These are phyloP conservation scores for Gymnopilus junonius DNA, from an alignment of 768 basidiomycete genomes.

Conservation along the genomic window DNA sequence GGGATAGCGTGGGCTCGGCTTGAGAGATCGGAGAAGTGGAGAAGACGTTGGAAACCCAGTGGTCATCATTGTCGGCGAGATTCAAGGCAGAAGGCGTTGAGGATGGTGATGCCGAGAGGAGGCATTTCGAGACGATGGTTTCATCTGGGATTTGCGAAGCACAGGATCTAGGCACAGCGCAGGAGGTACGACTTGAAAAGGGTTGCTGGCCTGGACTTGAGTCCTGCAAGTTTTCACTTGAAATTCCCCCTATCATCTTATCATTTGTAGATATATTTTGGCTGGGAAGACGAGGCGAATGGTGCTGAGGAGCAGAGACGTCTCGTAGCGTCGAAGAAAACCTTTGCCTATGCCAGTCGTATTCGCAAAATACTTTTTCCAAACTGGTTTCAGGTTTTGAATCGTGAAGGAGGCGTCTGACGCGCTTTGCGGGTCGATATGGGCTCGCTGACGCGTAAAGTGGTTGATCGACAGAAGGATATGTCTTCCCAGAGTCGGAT, in stretches of 20 bases:
- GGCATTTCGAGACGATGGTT: background rate
- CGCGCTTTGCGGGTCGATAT: conserved; percentile 13
- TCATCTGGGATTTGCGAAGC: conserved; percentile 1
- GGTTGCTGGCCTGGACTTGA: background rate
- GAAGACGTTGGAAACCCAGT: background rate
- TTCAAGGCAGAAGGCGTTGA: background rate
- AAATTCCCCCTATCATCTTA: background rate
- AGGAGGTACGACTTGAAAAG: background rate
- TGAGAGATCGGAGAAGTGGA: conserved; percentile 12
- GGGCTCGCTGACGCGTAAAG: background rate
- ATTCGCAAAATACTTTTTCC: conserved; percentile 13
- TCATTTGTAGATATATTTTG: background rate
- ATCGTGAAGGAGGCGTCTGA: conserved; percentile 14
- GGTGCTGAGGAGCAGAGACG: background rate
- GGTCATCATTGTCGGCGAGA: background rate
- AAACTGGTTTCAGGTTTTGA: conserved; percentile 12
- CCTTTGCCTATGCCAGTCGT: conserved; percentile 14
- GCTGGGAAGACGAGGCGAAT: background rate
- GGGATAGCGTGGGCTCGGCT: conserved; percentile 1
- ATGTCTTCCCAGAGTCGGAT: conserved; percentile 1
- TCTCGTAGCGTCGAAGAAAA: conserved; percentile 12
- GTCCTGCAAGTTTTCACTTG: background rate
- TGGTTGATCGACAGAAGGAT: background rate
- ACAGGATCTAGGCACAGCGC: background rate
- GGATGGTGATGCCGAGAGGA: conserved; percentile 5